A percentile compares a stretch with the other conserved stretches of the same genome.
Conservation (phyloP, 352 stramenopile genomes). For the Pythium periplocum region DNA sequence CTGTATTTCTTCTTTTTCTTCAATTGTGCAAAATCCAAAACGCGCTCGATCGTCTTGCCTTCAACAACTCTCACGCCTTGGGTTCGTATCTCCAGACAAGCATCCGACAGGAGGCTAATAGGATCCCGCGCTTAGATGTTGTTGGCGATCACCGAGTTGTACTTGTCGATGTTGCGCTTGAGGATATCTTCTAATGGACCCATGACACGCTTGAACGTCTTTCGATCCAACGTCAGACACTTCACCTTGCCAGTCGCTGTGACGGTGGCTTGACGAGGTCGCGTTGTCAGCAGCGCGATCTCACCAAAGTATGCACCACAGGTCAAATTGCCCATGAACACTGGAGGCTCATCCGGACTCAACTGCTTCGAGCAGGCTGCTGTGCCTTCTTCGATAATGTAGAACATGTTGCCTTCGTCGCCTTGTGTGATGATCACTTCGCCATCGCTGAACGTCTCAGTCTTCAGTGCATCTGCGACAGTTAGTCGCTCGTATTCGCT, state of each 20-base stretch:
- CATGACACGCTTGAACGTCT: slow-evolving; percentile 91
- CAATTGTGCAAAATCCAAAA: no score
- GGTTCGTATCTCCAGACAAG: no score
- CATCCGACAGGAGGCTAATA: no score
- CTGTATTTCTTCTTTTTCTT: no score
- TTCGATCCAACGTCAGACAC: slow-evolving; percentile 89
- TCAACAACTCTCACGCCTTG: no score
- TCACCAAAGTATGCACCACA: slow-evolving; percentile 96
- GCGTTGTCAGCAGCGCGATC: slow-evolving; percentile 91
- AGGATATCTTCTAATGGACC: slow-evolving; percentile 86
- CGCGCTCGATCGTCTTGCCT: no score
- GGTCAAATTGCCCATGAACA: slow-evolving; percentile 86
- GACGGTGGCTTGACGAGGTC: slow-evolving; percentile 89
- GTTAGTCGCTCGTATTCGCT: slow-evolving; percentile 87
- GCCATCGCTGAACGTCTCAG: slow-evolving; percentile 76
- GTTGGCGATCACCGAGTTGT: slow-evolving; percentile 88
- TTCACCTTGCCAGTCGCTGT: slow-evolving; percentile 82
- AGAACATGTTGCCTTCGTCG: slow-evolving; percentile 87
- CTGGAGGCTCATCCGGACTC: slow-evolving; percentile 50
- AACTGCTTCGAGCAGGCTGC: slow-evolving; percentile 83
- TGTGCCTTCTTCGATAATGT: slow-evolving; percentile 86
- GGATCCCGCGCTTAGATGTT: slow-evolving; percentile 58
- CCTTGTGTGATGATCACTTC: slow-evolving; percentile 90
- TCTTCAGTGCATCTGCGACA: slow-evolving; percentile 82
- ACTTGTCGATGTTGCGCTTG: slow-evolving; percentile 90